Evolutionary conservation across 2,329 filamentous ascomycete genomes (phyloP).

Genomic region (Madurella fahalii): DNA sequence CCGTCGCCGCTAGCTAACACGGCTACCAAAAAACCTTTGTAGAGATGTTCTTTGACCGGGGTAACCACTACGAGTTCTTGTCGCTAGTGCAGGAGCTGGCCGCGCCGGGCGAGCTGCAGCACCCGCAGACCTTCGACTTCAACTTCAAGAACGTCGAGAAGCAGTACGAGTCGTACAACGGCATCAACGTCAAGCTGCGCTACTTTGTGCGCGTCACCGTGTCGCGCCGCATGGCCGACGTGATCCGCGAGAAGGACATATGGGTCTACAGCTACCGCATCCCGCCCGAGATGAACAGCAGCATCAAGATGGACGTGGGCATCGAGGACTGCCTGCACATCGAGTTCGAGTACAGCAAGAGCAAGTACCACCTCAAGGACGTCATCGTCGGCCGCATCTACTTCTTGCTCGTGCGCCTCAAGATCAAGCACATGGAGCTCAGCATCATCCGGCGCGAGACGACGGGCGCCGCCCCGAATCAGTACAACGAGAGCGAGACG

Average conservation of each 20-base stretch:
- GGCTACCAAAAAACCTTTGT: slow-evolving; percentile 4
- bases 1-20: neutral
- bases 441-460: slow-evolving; percentile 97
- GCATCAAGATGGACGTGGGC: slow-evolving; percentile 99
- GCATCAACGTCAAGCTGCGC: slow-evolving; percentile 98
- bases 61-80: slow-evolving; percentile 98
- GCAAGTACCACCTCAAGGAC: slow-evolving; percentile 98
- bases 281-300: slow-evolving; percentile 95
- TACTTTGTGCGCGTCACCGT: slow-evolving; percentile 98
- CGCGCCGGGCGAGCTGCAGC: slow-evolving; percentile 93
- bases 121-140: slow-evolving; percentile 98
- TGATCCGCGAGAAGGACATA: slow-evolving; percentile 97
- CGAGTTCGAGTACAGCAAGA: slow-evolving; percentile 99
- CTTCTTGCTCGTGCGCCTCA: slow-evolving; percentile 91
- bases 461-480: slow-evolving; percentile 92
- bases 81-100: slow-evolving; percentile 95
- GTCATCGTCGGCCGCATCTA: slow-evolving; percentile 99
- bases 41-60: slow-evolving; percentile 99
- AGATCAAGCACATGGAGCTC: slow-evolving; percentile 99
- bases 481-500: slow-evolving; percentile 99
- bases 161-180: slow-evolving; percentile 99
- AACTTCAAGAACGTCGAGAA: slow-evolving; percentile 99
- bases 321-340: slow-evolving; percentile 99
- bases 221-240: slow-evolving; percentile 93
- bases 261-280: slow-evolving; percentile 99